Percentiles rank a stretch among this genome's conserved stretches.
phyloP scores from a whole-genome alignment of 805 yeast genomes.

The Schwanniomyces polymorphus region DNA sequence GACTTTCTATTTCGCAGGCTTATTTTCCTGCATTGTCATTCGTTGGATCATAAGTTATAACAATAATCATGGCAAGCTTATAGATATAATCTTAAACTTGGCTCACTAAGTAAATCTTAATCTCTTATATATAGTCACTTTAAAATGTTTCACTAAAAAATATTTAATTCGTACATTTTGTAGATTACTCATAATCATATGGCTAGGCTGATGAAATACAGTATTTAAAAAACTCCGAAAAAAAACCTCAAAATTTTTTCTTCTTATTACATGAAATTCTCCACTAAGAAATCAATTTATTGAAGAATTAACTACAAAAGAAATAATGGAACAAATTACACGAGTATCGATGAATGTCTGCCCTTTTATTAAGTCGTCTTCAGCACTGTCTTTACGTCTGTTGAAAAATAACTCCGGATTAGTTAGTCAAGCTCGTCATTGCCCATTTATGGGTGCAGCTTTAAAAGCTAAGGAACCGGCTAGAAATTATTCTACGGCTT shows the following conservation, averaged over 20 bases:
- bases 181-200: no score
- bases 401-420: constrained; percentile 49
- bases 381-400: constrained; percentile 59
- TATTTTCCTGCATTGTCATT: neutral
- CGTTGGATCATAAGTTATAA: neutral
- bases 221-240: neutral
- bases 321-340: constrained; percentile 74
- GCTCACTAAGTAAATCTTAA: no score
- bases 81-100: no score
- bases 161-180: no score
- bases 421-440: constrained; percentile 61
- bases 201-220: no score
- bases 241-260: neutral
- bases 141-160: no score
- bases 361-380: constrained; percentile 73
- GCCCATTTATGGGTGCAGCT: constrained; percentile 93
- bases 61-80: no score
- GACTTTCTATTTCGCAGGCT: neutral
- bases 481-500: constrained; percentile 48
- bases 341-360: constrained; percentile 77
- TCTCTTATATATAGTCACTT: no score
- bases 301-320: neutral
- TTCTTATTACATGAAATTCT: neutral
- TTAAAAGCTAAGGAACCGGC: constrained; percentile 42
- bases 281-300: neutral